Conservation (phyloP, 176 grass and related monocot genomes). For the Oryza nivara region DNA sequence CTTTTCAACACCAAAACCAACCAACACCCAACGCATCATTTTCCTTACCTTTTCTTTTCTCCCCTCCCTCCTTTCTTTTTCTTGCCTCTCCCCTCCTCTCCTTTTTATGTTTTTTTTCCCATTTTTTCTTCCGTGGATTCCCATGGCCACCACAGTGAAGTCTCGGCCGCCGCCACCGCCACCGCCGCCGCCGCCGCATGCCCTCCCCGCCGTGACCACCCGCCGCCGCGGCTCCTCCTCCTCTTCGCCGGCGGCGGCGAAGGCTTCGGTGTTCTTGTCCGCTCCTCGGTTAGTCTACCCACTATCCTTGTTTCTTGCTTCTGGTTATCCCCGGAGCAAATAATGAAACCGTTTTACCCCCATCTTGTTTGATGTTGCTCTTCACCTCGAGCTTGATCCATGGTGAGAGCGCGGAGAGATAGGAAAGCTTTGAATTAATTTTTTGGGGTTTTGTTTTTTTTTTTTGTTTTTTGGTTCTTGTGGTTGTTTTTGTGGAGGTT, state of each 20-base stretch:
- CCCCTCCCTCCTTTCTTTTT: not conserved
- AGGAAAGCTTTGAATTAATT: not conserved
- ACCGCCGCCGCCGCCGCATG: slow-evolving; percentile 21
- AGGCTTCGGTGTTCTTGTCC: slow-evolving; percentile 14
- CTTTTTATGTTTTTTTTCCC: slow-evolving; percentile 15
- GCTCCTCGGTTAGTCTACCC: slow-evolving; percentile 35
- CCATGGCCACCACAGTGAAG: slow-evolving; percentile 55
- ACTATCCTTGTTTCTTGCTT: not conserved
- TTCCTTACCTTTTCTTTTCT: slow-evolving; percentile 15
- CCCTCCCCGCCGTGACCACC: slow-evolving; percentile 47
- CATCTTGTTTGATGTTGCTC: not conserved
- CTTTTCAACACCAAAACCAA: slow-evolving; percentile 42
- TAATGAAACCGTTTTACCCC: slow-evolving; percentile 12
- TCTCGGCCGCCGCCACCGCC: slow-evolving; percentile 10
- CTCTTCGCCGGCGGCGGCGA: slow-evolving; percentile 15
- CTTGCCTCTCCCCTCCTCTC: slow-evolving; percentile 25
- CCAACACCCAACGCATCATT: slow-evolving; percentile 29
- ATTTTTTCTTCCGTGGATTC: slow-evolving; percentile 55
- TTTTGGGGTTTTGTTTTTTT: not conserved
- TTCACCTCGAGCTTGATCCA: slow-evolving; percentile 26
- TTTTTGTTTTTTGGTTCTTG: slow-evolving; percentile 1
- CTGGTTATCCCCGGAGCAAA: slow-evolving; percentile 15
- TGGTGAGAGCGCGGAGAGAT: slow-evolving; percentile 29
- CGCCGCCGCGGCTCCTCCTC: slow-evolving; percentile 36
- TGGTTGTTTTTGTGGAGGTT: slow-evolving; percentile 6